A percentile compares a stretch with the other conserved stretches of the same genome.
phyloP scores from a whole-genome alignment of 2,329 filamentous ascomycete species.

The Colletotrichum liaoningense region DNA sequence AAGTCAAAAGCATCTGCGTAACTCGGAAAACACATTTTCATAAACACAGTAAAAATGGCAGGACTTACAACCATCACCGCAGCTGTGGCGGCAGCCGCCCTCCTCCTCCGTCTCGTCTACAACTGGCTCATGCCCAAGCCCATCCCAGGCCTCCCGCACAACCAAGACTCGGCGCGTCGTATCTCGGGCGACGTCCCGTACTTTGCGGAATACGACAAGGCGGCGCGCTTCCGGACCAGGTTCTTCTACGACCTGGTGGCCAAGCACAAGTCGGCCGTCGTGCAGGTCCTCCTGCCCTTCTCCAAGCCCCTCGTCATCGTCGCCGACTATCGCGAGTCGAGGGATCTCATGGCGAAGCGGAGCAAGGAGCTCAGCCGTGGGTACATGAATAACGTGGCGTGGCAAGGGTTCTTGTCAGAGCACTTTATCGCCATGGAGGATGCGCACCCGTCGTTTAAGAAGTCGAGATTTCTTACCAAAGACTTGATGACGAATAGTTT shows the following conservation, averaged over 20 bases:
- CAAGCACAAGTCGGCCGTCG: neutral
- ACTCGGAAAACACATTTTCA: too few relatives aligned
- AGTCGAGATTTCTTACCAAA: conserved; percentile 5
- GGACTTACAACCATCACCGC: too few relatives aligned
- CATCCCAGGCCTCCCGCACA: neutral
- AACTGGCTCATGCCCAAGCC: neutral
- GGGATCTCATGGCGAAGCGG: conserved; percentile 15
- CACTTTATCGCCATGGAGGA: conserved; percentile 15
- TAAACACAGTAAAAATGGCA: too few relatives aligned
- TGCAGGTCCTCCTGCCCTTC: neutral
- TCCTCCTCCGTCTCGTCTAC: neutral
- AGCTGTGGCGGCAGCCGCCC: too few relatives aligned
- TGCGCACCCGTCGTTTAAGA: conserved; percentile 4
- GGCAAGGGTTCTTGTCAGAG: conserved; percentile 1
- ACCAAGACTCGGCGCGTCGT: neutral
- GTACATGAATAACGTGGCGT: neutral
- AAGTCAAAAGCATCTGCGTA: too few relatives aligned
- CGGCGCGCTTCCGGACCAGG: neutral
- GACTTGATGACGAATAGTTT: conserved; percentile 13
- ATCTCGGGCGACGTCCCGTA: neutral
- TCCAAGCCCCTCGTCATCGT: neutral
- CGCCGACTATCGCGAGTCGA: conserved; percentile 2
- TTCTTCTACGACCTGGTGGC: conserved; percentile 12
- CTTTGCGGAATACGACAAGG: neutral
- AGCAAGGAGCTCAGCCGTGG: neutral